Conservation (phyloP, 768 basidiomycete genomes). For the Multifurca ochricompacta region DNA sequence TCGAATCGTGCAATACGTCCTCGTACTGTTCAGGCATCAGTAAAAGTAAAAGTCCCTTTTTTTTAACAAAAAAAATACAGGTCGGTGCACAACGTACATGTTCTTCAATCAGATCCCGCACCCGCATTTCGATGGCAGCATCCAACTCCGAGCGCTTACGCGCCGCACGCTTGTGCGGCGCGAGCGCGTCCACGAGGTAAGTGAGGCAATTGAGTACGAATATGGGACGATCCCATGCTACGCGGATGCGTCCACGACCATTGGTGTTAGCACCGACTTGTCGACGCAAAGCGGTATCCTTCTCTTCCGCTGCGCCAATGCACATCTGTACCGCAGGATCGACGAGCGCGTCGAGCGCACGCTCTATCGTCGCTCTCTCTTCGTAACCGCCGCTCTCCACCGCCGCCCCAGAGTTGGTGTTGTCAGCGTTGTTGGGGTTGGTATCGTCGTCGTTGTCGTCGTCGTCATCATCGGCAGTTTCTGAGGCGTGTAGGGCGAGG, state of each 20-base stretch:
- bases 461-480: constrained; percentile 20
- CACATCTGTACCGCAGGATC: constrained; percentile 81
- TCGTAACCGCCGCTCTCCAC: neutral
- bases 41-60: neutral
- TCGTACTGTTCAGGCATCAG: constrained; percentile 31
- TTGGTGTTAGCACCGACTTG: constrained; percentile 7
- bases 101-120: constrained; percentile 61
- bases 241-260: constrained; percentile 28
- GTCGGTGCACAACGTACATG: constrained; percentile 51
- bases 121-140: constrained; percentile 50
- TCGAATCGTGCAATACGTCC: constrained; percentile 47
- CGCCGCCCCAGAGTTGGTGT: neutral
- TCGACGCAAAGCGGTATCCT: constrained; percentile 54
- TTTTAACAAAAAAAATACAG: neutral
- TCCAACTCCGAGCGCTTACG: constrained; percentile 54
- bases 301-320: constrained; percentile 55
- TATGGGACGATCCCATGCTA: constrained; percentile 69
- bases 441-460: constrained; percentile 10
- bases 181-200: constrained; percentile 69
- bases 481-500: constrained; percentile 51
- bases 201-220: constrained; percentile 83
- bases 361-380: constrained; percentile 43
- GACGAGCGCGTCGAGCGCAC: constrained; percentile 74
- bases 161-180: constrained; percentile 59
- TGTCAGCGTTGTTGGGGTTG: constrained; percentile 23